Percentiles rank a stretch among this genome's conserved stretches.
Conservation (phyloP, 768 basidiomycete species). For the Boletus subparvulus region DNA sequence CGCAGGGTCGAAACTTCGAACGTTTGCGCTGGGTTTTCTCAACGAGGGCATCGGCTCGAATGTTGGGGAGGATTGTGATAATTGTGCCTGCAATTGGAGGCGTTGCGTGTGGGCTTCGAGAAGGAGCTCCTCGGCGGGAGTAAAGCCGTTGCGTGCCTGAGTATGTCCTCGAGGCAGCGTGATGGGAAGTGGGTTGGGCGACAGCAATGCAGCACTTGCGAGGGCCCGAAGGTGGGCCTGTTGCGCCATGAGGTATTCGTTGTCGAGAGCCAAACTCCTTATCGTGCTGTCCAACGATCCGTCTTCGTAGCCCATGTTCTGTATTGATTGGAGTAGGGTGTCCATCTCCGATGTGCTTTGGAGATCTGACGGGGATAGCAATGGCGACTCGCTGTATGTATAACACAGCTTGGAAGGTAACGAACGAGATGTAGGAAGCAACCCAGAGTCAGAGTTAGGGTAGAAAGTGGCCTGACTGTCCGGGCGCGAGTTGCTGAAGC, state of each 20-base stretch:
- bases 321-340: slow-evolving; percentile 37
- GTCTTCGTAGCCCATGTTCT: slow-evolving; percentile 22
- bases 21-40: slow-evolving; percentile 8
- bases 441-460: not conserved
- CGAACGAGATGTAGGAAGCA: slow-evolving; percentile 19
- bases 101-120: slow-evolving; percentile 50
- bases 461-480: slow-evolving; percentile 5
- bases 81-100: slow-evolving; percentile 19
- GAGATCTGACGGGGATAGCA: slow-evolving; percentile 13
- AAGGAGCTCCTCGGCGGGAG: slow-evolving; percentile 66
- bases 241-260: slow-evolving; percentile 17
- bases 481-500: not conserved
- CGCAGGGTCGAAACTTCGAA: slow-evolving; percentile 4
- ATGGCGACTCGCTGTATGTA: slow-evolving; percentile 16
- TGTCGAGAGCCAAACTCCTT: slow-evolving; percentile 13
- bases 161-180: slow-evolving; percentile 25
- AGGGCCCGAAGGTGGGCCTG: slow-evolving; percentile 26
- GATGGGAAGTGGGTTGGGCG: slow-evolving; percentile 8
- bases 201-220: slow-evolving; percentile 16
- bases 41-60: slow-evolving; percentile 10
- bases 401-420: slow-evolving; percentile 23
- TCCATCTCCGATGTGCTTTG: slow-evolving; percentile 41
- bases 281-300: slow-evolving; percentile 12
- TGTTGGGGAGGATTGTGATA: slow-evolving; percentile 5
- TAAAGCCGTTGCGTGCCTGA: slow-evolving; percentile 56